These are phyloP conservation scores for Pseudogymnoascus verrucosus DNA, from an alignment of 2,329 filamentous ascomycete species.

Conservation along the genomic window DNA sequence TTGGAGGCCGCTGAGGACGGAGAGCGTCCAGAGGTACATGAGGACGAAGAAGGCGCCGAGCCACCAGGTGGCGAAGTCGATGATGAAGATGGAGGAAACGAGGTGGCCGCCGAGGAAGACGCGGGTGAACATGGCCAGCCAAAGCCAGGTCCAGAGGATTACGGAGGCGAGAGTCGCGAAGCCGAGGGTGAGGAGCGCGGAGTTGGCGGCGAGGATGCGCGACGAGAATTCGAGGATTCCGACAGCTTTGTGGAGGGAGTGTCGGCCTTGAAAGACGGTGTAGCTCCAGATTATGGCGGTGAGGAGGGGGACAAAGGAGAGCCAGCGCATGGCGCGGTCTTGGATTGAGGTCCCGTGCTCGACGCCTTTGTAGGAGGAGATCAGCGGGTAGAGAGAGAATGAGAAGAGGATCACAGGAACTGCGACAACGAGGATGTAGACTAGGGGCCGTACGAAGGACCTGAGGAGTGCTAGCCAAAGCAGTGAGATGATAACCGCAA, in stretches of 20 bases:
- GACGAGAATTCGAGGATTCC: constrained; percentile 89
- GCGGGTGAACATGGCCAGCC: constrained; percentile 93
- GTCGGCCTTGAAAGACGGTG: constrained; percentile 70
- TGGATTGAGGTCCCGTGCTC: constrained; percentile 73
- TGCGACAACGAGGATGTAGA: constrained; percentile 70
- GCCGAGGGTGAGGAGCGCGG: constrained; percentile 75
- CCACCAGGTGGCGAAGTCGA: constrained; percentile 89
- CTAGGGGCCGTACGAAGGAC: constrained; percentile 79
- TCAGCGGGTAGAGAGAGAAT: constrained; percentile 84
- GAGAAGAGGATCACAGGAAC: constrained; percentile 82
- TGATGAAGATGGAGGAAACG: constrained; percentile 65
- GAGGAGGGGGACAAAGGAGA: constrained; percentile 66
- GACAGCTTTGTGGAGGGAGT: constrained; percentile 73
- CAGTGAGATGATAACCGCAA: constrained; percentile 81
- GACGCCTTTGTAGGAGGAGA: constrained; percentile 76
- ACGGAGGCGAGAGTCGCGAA: constrained; percentile 67
- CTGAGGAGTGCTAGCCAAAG: constrained; percentile 84
- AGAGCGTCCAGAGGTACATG: constrained; percentile 91
- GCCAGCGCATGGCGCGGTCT: constrained; percentile 82
- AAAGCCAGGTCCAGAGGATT: constrained; percentile 88
- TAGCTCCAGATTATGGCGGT: constrained; percentile 75
- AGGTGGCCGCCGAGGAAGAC: constrained; percentile 91
- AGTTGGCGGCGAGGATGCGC: constrained; percentile 76
- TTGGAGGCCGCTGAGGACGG: constrained; percentile 80
- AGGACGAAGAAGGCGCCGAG: constrained; percentile 85